Conservation (phyloP, 148 eudicot genomes). For the Camellia japonica region DNA sequence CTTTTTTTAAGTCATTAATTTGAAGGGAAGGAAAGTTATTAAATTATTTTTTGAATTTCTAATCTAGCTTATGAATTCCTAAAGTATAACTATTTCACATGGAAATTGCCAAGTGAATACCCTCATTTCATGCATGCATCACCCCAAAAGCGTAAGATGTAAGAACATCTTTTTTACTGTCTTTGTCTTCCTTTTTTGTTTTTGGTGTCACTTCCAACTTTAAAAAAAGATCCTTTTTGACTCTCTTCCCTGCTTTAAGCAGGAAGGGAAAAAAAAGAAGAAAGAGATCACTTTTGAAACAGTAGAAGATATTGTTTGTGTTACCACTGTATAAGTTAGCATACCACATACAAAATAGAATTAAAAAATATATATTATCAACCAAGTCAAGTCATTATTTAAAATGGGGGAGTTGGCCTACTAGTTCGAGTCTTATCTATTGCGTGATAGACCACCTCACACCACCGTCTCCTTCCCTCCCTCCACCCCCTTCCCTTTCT, state of each 20-base stretch:
- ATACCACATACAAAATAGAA: too few relatives aligned
- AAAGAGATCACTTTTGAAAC: background rate
- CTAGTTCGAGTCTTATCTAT: background rate
- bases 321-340: background rate
- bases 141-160: slow-evolving; percentile 4
- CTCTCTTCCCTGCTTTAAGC: slow-evolving; percentile 8
- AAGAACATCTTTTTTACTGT: background rate
- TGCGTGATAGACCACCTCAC: background rate
- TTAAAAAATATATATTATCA: background rate
- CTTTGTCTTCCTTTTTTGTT: background rate
- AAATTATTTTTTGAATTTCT: background rate
- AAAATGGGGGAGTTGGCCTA: background rate
- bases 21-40: background rate
- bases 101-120: background rate
- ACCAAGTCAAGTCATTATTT: background rate
- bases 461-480: background rate
- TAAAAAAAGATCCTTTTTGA: background rate
- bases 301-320: background rate
- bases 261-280: background rate
- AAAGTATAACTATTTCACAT: background rate
- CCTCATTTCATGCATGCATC: background rate
- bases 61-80: background rate
- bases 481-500: background rate
- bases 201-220: background rate
- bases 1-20: too few relatives aligned